Evolutionary conservation across 1,284 basidiomycete genomes (phyloP).

Genomic region (Ustilago trichophora): DNA sequence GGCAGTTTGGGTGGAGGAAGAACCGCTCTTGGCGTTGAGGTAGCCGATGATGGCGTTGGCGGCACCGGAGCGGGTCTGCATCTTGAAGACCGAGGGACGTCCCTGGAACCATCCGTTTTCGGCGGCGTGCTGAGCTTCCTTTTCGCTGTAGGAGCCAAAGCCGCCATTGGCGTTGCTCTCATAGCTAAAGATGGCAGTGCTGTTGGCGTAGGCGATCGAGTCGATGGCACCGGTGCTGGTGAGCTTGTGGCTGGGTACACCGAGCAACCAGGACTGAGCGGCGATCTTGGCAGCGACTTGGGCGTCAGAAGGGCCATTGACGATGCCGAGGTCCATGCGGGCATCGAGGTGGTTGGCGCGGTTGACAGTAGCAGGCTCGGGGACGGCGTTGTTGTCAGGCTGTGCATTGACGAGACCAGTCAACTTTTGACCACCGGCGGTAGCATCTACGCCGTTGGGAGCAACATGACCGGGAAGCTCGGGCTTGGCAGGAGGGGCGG

Average conservation of each 20-base stretch:
- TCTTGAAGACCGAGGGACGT: slow-evolving; percentile 57
- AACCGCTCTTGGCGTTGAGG: slow-evolving; percentile 49
- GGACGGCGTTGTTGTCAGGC: slow-evolving; percentile 28
- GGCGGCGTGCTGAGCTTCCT: slow-evolving; percentile 45
- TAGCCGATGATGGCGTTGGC: slow-evolving; percentile 63
- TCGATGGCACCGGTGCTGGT: slow-evolving; percentile 60
- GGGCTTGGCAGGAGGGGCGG: slow-evolving; percentile 29
- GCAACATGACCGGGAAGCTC: slow-evolving; percentile 32
- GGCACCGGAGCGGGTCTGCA: slow-evolving; percentile 74
- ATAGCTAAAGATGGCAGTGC: slow-evolving; percentile 64
- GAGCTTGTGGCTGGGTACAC: slow-evolving; percentile 37
- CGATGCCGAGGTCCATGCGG: slow-evolving; percentile 46
- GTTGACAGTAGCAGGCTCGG: slow-evolving; percentile 49
- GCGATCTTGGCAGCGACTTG: slow-evolving; percentile 39
- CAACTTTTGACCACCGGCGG: slow-evolving; percentile 47
- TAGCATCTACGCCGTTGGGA: slow-evolving; percentile 43
- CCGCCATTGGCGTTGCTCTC: slow-evolving; percentile 61
- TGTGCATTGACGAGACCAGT: slow-evolving; percentile 47
- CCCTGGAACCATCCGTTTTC: slow-evolving; percentile 44
- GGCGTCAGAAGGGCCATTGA: slow-evolving; percentile 38
- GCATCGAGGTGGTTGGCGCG: slow-evolving; percentile 52
- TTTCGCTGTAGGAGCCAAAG: slow-evolving; percentile 60
- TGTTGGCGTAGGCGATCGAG: slow-evolving; percentile 58
- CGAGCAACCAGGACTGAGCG: slow-evolving; percentile 54
- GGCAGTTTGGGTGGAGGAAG: slow-evolving; percentile 34